These are phyloP conservation scores for Boletus speciosus DNA, from an alignment of 768 basidiomycete genomes.

Conservation along the genomic window DNA sequence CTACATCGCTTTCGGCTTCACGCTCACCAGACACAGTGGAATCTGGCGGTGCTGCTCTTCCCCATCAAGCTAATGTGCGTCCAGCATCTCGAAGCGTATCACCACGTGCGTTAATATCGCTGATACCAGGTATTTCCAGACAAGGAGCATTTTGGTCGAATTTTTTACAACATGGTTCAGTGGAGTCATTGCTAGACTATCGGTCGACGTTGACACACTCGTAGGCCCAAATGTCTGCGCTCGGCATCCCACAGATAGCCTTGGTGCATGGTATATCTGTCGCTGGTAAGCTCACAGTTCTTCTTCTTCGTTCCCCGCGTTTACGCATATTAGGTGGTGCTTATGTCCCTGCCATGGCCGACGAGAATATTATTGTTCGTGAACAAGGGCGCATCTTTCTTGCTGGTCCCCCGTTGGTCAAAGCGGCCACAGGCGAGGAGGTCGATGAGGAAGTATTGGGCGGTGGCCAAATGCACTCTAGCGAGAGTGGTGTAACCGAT, in stretches of 20 bases:
- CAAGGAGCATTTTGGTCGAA: constrained; percentile 91
- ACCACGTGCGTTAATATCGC: neutral
- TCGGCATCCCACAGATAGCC: constrained; percentile 88
- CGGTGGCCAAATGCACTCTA: constrained; percentile 87
- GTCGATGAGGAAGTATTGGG: constrained; percentile 92
- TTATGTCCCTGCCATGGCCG: constrained; percentile 95
- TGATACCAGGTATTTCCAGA: constrained; percentile 75
- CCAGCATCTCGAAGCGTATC: neutral
- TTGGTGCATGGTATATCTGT: constrained; percentile 94
- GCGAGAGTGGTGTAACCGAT: constrained; percentile 88
- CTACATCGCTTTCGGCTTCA: neutral
- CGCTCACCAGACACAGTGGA: constrained; percentile 56
- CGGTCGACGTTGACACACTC: constrained; percentile 8
- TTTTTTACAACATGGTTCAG: constrained; percentile 93
- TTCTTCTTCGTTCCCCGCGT: constrained; percentile 1
- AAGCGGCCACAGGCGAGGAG: constrained; percentile 90
- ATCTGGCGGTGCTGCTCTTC: constrained; percentile 90
- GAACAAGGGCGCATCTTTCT: constrained; percentile 94
- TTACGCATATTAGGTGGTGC: constrained; percentile 60
- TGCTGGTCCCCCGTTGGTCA: constrained; percentile 91
- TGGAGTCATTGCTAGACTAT: neutral
- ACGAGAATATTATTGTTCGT: constrained; percentile 87
- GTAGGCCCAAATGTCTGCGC: constrained; percentile 89
- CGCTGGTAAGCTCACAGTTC: constrained; percentile 48
- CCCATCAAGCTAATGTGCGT: constrained; percentile 78